Conservation (phyloP, 257 asterid genomes). For the Apocynum venetum region DNA sequence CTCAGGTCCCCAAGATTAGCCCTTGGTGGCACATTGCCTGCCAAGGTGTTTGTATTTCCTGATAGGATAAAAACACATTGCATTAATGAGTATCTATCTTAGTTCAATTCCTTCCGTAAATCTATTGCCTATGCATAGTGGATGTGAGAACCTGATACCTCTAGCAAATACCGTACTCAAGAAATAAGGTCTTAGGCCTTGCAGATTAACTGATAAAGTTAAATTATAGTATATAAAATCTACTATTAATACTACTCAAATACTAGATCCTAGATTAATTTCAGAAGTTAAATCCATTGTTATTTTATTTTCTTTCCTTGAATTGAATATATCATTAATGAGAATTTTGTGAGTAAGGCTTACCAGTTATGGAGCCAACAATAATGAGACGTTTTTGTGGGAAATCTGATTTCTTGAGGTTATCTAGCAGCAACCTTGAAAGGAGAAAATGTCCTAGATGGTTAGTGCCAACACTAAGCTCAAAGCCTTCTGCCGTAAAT, state of each 20-base stretch:
- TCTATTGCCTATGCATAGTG: neutral
- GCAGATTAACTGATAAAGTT: neutral
- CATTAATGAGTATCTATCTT: neutral
- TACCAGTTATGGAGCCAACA: constrained; percentile 93
- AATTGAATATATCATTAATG: neutral
- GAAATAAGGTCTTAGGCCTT: neutral
- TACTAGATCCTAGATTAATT: neutral
- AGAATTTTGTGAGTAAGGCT: neutral
- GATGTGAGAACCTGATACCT: neutral
- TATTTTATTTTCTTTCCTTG: neutral
- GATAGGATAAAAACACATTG: constrained; percentile 8
- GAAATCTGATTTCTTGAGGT: constrained; percentile 57
- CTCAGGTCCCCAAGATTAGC: constrained; percentile 89
- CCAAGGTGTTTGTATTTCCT: constrained; percentile 95
- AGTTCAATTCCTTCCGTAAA: neutral
- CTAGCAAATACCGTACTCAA: neutral
- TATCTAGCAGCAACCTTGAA: constrained; percentile 59
- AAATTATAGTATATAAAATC: neutral
- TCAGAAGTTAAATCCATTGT: neutral
- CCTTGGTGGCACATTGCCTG: constrained; percentile 97
- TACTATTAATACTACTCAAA: neutral
- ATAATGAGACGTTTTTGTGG: constrained; percentile 62
- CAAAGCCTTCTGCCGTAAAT: constrained; percentile 74
- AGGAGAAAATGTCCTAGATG: constrained; percentile 83
- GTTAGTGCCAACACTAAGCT: constrained; percentile 78